Evolutionary conservation across 306 rosid species (phyloP), one percentile per base, ranked within the genome.

Genomic region (Parietaria judaica): DNA sequence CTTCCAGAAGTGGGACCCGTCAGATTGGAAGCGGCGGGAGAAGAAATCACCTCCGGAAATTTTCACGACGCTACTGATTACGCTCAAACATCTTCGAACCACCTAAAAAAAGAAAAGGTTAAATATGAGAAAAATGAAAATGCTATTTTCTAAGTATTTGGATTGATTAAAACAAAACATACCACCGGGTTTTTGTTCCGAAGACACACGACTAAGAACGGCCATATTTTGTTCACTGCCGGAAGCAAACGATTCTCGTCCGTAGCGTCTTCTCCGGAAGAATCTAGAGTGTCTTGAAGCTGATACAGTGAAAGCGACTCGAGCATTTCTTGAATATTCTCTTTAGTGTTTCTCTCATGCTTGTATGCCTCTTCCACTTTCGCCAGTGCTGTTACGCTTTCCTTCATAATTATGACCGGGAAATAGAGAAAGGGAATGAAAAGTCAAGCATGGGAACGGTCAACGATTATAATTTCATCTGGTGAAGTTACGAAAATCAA

Each of bases 231-330:
- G 77, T 88, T 92, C 90, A 88, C 79, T n/a, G 90, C 94, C 0
- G 98, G 98, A 84, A 88, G 98, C 76, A 88, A 61, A 81, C 98
- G 74, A 74, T 88, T 92, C 65, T 88, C 98, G 47, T 83, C 96
- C 6, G 82, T 56, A 63, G 78, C 95, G 60, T 81, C 91, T 52
- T 84, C 90, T 15, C 80, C 63, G 56, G 76, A 81, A 54, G 31
- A 23, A 13, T 79, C 80, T 53, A 88, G 62, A 51, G 78, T 75
- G 73, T 92, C 96, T 70, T 74, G 80, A 68, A 91, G 81, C 38
- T 72, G 83, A 82, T 73, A 83, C 31, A 84, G 61, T 13, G 90
- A 88, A 17, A 34, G 58, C 49, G 79, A 79, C 63, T 56, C 65
- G 14, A 91, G 64, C 60, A 43, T 68, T 68, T 88, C 98, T 76